Base-by-base conservation (phyloP, 2,329 filamentous ascomycete species). In the Xylariomycetidae sp. region DNA sequence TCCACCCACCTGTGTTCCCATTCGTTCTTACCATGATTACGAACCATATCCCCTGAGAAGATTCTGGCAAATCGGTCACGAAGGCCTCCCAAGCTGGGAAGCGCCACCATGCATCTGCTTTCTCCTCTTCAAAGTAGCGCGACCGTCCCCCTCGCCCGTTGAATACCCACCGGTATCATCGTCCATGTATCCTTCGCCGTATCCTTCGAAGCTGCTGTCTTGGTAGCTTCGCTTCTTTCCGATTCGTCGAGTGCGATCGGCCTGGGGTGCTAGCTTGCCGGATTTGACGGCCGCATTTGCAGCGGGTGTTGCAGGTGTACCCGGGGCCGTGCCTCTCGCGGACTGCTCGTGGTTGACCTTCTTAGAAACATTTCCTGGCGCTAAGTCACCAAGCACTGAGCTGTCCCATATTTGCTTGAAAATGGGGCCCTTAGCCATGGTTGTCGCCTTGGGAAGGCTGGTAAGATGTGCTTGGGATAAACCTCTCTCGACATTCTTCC, bases 171-270 rank as follows among this genome's bases (percentile, higher is more conserved):
- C 66, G 10, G 74, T 79, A 41, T 83, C 82, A 44, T 86, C 82
- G 42, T 88, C 83, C 8, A 72, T 72, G 46, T 71, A 87, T 20
- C 80, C 80, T 46, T 88, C 82, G 27, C 77, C 74, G 50, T 88
- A 88, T 26, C 85, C 84, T 49, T 84, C 79, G 51, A 76, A 89
- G 49, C 80, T 85, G 48, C 70, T 74, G 44, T 89, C 85, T 25
- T 81, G 79, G 53, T 88, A 89, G 42, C 80, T 76, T 30, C 85
- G 74, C 68, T 88, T 88, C 65, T 84, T 86, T 41, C 76, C 71
- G 35, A 70, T 66, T 30, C 85, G 72, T 47, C 81, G 79, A 20
- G 82, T 77, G 34, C 84, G 69, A 25, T 65, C 58, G 9, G 63
- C 59, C 35, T 75, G 70, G 19, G 68, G 58, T n/a, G 55, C 59